Evolutionary conservation across 169 alveolate species (phyloP).

Genomic region (Plasmodium blacklocki): DNA sequence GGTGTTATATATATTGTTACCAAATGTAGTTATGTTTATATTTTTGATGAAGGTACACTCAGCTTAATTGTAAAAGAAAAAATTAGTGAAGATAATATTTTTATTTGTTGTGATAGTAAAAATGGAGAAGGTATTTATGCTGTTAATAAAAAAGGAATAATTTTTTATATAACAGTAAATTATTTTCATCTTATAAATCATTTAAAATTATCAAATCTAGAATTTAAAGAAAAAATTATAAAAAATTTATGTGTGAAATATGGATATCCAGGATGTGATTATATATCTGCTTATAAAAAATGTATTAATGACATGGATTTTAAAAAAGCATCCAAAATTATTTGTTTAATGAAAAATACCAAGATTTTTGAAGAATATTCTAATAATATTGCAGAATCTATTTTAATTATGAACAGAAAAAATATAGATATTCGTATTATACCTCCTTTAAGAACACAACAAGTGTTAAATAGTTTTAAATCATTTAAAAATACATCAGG

Average conservation of each 20-base stretch:
- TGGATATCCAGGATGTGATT: conserved; percentile 78
- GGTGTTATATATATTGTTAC: conserved; percentile 89
- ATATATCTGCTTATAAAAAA: conserved; percentile 67
- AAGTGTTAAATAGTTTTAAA: conserved; percentile 72
- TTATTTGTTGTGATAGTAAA: conserved; percentile 73
- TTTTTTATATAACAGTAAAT: conserved; percentile 61
- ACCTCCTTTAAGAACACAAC: conserved; percentile 73
- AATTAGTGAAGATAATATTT: conserved; percentile 75
- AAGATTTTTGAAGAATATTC: conserved; percentile 66
- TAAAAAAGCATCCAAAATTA: conserved; percentile 73
- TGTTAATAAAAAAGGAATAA: conserved; percentile 74
- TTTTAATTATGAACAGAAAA: conserved; percentile 62
- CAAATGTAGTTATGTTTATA: conserved; percentile 82
- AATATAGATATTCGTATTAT: conserved; percentile 63
- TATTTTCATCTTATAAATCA: conserved; percentile 32
- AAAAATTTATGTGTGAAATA: conserved; percentile 57
- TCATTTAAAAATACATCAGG: conserved; percentile 57
- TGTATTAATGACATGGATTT: conserved; percentile 76
- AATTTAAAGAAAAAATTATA: conserved; percentile 56
- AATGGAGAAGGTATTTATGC: conserved; percentile 76
- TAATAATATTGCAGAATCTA: conserved; percentile 54
- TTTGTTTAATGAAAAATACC: conserved; percentile 65
- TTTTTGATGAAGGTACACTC: conserved; percentile 82
- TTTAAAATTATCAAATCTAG: conserved; percentile 55
- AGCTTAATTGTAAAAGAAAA: conserved; percentile 54